A percentile compares a stretch with the other conserved stretches of the same genome.
These are phyloP conservation scores for Bacterosira constricta DNA, from an alignment of 108 stramenopile species.

Conservation along the genomic window DNA sequence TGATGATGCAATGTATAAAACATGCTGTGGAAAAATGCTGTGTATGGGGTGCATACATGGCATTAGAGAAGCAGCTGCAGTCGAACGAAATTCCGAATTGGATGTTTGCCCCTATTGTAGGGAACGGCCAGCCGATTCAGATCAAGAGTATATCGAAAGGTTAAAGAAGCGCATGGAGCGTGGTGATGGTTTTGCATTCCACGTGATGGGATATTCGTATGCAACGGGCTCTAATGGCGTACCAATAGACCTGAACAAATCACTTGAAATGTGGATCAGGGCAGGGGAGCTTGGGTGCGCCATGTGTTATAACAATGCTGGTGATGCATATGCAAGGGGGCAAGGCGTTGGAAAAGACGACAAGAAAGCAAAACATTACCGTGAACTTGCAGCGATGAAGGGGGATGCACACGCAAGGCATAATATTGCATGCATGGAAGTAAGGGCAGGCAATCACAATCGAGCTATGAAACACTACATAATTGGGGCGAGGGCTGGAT, in stretches of 20 bases:
- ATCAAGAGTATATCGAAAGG: background rate
- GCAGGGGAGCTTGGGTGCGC: conserved; percentile 4
- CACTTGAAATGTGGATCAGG: background rate
- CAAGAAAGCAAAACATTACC: conserved; percentile 16
- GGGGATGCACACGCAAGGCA: conserved; percentile 4
- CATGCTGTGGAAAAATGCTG: background rate
- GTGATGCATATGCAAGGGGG: background rate
- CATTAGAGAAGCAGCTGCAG: too few relatives aligned
- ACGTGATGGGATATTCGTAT: background rate
- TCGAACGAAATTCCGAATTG: too few relatives aligned
- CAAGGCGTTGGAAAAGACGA: background rate
- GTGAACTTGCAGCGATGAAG: conserved; percentile 8
- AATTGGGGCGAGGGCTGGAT: background rate
- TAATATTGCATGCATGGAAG: background rate
- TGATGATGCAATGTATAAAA: background rate
- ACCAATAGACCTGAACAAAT: background rate
- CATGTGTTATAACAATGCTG: background rate
- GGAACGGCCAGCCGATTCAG: background rate
- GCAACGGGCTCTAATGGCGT: background rate
- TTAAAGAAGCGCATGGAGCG: background rate
- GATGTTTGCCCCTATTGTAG: background rate
- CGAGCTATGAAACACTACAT: conserved; percentile 11
- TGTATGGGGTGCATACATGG: background rate
- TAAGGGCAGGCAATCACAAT: background rate
- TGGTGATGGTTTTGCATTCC: background rate